Conservation (phyloP, 176 grass and related monocot species). For the Rhynchospora pubera region DNA sequence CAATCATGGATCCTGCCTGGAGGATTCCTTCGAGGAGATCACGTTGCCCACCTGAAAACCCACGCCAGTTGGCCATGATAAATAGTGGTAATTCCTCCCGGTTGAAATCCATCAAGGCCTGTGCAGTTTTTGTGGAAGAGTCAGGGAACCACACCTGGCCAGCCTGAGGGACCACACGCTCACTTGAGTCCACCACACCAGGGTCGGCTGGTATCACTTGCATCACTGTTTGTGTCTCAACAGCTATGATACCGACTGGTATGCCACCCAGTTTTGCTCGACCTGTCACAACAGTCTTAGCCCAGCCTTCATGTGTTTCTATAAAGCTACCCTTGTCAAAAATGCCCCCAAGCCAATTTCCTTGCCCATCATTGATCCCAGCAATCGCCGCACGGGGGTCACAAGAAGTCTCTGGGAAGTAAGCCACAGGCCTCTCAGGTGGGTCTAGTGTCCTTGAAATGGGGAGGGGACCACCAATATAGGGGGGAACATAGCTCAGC, state of each 20-base stretch:
- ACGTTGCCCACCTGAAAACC: conserved; percentile 94
- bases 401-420: conserved; percentile 83
- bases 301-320: conserved; percentile 96
- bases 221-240: conserved; percentile 95
- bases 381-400: conserved; percentile 88
- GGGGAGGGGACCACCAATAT: conserved; percentile 79
- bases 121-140: conserved; percentile 91
- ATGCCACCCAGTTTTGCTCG: conserved; percentile 95
- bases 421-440: conserved; percentile 68
- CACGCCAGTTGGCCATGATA: conserved; percentile 98
- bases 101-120: conserved; percentile 92
- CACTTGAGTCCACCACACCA: conserved; percentile 83
- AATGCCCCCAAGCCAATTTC: conserved; percentile 84
- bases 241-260: conserved; percentile 88
- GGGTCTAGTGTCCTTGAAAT: conserved; percentile 78
- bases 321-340: conserved; percentile 89
- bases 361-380: conserved; percentile 45
- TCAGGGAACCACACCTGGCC: conserved; percentile 98
- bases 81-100: conserved; percentile 82
- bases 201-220: conserved; percentile 96
- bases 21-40: conserved; percentile 99
- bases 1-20: conserved; percentile 94
- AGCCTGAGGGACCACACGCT: conserved; percentile 86
- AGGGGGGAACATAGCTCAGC: conserved; percentile 97
- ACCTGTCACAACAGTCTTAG: conserved; percentile 94